Percentiles rank a stretch among this genome's conserved stretches.
Evolutionary conservation across 352 stramenopile species (phyloP).

Genomic region (Nothophytophthora sp.): DNA sequence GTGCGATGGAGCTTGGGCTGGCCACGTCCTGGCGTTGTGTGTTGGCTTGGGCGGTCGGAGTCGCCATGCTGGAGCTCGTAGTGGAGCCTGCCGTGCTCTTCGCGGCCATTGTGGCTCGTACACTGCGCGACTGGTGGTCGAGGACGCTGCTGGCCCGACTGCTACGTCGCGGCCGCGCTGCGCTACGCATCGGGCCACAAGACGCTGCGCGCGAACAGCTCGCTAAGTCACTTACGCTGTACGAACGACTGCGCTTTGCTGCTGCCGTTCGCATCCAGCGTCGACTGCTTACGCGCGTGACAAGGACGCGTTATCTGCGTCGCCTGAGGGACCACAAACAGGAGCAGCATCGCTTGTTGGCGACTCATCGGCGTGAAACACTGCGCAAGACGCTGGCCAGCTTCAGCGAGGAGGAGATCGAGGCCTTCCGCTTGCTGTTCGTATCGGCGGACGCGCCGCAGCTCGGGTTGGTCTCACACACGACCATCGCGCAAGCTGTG

Average conservation of each 20-base stretch:
- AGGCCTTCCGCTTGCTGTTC: conserved; percentile 70
- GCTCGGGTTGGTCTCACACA: conserved; percentile 66
- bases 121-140: conserved; percentile 61
- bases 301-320: conserved; percentile 50
- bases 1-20: conserved; percentile 47
- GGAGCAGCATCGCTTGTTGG: conserved; percentile 38
- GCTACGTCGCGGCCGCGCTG: conserved; percentile 42
- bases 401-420: conserved; percentile 68
- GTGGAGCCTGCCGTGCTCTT: conserved; percentile 64
- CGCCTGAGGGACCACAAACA: conserved; percentile 43
- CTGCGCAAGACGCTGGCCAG: conserved; percentile 57
- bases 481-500: conserved; percentile 69
- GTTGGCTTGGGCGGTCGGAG: conserved; percentile 43
- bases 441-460: conserved; percentile 56
- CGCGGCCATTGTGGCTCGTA: conserved; percentile 42
- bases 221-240: conserved; percentile 54
- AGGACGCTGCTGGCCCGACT: conserved; percentile 40
- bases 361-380: conserved; percentile 33
- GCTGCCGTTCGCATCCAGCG: conserved; percentile 69
- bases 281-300: conserved; percentile 54
- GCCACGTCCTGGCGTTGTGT: conserved; percentile 57
- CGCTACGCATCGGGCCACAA: conserved; percentile 45
- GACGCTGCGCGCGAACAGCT: conserved; percentile 17
- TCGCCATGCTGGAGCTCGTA: conserved; percentile 45
- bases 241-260: conserved; percentile 71